Evolutionary conservation across 257 asterid genomes (phyloP), one percentile per base, ranked within the genome.

Genomic region (Gentiana straminea): DNA sequence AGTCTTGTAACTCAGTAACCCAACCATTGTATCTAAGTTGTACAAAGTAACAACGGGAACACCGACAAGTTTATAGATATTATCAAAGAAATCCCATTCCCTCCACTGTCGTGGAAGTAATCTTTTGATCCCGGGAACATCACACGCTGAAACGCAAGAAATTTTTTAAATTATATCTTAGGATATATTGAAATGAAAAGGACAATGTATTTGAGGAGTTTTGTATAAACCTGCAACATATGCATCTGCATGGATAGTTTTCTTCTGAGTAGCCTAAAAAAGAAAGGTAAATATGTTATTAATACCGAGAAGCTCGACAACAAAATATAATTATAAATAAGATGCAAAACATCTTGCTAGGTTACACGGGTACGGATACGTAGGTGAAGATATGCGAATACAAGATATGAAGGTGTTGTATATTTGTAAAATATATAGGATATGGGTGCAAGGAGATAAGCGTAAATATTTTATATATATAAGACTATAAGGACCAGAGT

Each of bases 1-100:
- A 75, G 79, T 92, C 94, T 69, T 80, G 89, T 63, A 92, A 68
- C 78, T 92, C 99, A 0, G 99, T 92, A 68, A 92, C 95, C 99
- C 97, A 92, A 60, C 97, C 99, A 63, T 86, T 88, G 72, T 92
- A 92, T 60, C 99, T 81, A 59, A 83, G 77, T 69, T 92, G 99
- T 65, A 92, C 97, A 24, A n/a, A 3, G 97, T 92, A 72, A 92
- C 91, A 63, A 92, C 99, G 43, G 99, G 99, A 60, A 92, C 99
- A 76, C 99, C 99, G 33, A 83, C 91, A 62, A 92, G 77, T 70
- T 84, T 68, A 66, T 88, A 88, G 70, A 88, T 92, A 66, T 88
- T 85, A 52, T 88, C 95, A 65, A 92, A 92, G 75, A 92, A 88
- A 52, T 81, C 80, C 35, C 70, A 81, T 68, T 85, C 95, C 75